These are phyloP conservation scores for Salix udensis DNA, from an alignment of 345 rosid species.

Conservation along the genomic window DNA sequence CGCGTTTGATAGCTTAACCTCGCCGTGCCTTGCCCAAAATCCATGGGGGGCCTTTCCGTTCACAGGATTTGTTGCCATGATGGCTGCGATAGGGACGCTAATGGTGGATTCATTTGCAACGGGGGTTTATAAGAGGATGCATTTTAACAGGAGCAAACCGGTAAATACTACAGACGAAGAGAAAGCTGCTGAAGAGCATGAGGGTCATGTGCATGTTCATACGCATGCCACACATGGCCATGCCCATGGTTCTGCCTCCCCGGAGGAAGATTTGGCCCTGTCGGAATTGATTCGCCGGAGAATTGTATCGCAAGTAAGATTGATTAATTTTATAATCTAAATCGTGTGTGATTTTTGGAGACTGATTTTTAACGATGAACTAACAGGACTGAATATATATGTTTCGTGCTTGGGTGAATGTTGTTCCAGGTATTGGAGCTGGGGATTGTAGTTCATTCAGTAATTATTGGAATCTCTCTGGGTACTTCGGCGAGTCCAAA, in stretches of 20 bases:
- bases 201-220: slow-evolving; percentile 55
- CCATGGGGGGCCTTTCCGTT: slow-evolving; percentile 61
- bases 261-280: slow-evolving; percentile 5
- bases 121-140: slow-evolving; percentile 41
- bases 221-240: slow-evolving; percentile 65
- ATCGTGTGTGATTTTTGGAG: background rate
- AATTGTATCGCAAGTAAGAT: slow-evolving; percentile 46
- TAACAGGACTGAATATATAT: background rate
- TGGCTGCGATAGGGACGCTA: slow-evolving; percentile 48
- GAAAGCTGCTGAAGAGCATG: slow-evolving; percentile 22
- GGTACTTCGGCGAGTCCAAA: slow-evolving; percentile 50
- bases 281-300: slow-evolving; percentile 43
- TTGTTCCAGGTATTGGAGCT: slow-evolving; percentile 52
- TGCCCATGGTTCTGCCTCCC: slow-evolving; percentile 47
- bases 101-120: slow-evolving; percentile 56
- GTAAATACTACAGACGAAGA: slow-evolving; percentile 35
- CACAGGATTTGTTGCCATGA: slow-evolving; percentile 57
- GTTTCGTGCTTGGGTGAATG: background rate
- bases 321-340: background rate
- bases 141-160: slow-evolving; percentile 25
- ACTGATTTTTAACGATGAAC: background rate
- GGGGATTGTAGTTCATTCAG: slow-evolving; percentile 74
- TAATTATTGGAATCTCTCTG: slow-evolving; percentile 61
- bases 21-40: slow-evolving; percentile 39
- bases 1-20: slow-evolving; percentile 49